phyloP scores from a whole-genome alignment of 495 filamentous ascomycete species.

The Antarctomyces pellizariae region DNA sequence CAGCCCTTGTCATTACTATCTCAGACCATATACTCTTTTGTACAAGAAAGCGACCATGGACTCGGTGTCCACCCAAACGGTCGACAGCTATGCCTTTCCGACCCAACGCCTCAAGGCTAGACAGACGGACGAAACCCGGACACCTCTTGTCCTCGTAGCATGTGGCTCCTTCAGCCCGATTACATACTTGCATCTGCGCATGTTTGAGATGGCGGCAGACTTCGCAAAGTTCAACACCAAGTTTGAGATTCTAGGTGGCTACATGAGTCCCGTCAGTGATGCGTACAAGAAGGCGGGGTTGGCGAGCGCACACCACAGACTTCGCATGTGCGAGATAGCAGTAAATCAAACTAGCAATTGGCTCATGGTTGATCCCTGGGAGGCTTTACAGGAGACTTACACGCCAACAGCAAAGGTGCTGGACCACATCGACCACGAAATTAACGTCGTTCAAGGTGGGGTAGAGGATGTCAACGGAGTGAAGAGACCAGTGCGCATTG shows the following conservation, averaged over 20 bases:
- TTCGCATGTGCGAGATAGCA: constrained; percentile 53
- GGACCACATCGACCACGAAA: constrained; percentile 73
- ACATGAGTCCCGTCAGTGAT: constrained; percentile 59
- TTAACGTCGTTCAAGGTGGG: constrained; percentile 56
- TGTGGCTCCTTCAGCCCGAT: constrained; percentile 81
- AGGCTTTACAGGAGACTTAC: constrained; percentile 35
- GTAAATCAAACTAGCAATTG: constrained; percentile 49
- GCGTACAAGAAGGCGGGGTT: constrained; percentile 83
- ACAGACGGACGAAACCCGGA: constrained; percentile 46
- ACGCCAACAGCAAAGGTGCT: constrained; percentile 73
- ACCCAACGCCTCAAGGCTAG: constrained; percentile 38
- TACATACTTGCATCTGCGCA: constrained; percentile 73
- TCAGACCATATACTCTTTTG: no score
- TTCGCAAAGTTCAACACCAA: constrained; percentile 59
- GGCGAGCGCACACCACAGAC: constrained; percentile 40
- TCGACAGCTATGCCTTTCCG: constrained; percentile 42
- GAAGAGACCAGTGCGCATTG: constrained; percentile 32
- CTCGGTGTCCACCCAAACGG: constrained; percentile 6
- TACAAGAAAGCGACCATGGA: no score
- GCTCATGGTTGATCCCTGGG: constrained; percentile 64
- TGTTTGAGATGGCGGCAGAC: constrained; percentile 84
- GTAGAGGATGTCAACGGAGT: constrained; percentile 39
- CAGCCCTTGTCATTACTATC: no score
- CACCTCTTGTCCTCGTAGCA: constrained; percentile 60
- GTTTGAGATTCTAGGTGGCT: constrained; percentile 70